Evolutionary conservation across 345 rosid genomes (phyloP), one percentile per base, ranked within the genome.

Genomic region (Anacardium occidentale): DNA sequence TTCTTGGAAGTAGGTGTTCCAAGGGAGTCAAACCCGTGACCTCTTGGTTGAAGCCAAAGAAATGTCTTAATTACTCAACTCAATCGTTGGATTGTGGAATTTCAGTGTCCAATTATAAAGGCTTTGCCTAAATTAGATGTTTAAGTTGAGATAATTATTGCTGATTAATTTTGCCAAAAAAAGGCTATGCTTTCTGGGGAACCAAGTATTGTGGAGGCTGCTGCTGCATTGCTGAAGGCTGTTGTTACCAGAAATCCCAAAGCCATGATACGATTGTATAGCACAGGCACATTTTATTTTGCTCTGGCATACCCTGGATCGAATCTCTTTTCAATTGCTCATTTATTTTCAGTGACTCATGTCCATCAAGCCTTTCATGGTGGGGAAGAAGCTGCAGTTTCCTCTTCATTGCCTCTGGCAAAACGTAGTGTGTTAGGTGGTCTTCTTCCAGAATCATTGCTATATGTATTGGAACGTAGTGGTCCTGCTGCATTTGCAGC

Each of bases 281-380:
- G 88, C 82, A 95, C 99, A 64, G 99, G 99, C 15, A 83, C 99
- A 65, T 95, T 95, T 82, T 95, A 89, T 83, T 92, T 95, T 84
- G 93, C 98, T 47, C 88, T 95, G 69, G 87, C 98, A 62, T 95
- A 95, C 80, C 97, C 99, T 78, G 99, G 99, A 79, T 95, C 99
- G 60, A 92, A 95, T 82, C 94, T 95, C 68, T 82, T 78, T 70
- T 85, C 97, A 22, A 92, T 95, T 65, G 90, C 99, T 65, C 98
- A 91, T 78, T 91, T 95, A 65, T 95, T 95, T 83, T 82, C 94
- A 7, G 89, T 78, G 51, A 95, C 99, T 83, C 99, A 95, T 73
- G 90, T 92, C 73, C 97, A 91, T 85, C 99, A 95, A 89, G 98
- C 99, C 69, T 95, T 95, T 79, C 99, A 95, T 86, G 99, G 99